Evolutionary conservation across 805 yeast genomes (phyloP), one percentile per base, ranked within the genome.

Genomic region (Candida jianshihensis): DNA sequence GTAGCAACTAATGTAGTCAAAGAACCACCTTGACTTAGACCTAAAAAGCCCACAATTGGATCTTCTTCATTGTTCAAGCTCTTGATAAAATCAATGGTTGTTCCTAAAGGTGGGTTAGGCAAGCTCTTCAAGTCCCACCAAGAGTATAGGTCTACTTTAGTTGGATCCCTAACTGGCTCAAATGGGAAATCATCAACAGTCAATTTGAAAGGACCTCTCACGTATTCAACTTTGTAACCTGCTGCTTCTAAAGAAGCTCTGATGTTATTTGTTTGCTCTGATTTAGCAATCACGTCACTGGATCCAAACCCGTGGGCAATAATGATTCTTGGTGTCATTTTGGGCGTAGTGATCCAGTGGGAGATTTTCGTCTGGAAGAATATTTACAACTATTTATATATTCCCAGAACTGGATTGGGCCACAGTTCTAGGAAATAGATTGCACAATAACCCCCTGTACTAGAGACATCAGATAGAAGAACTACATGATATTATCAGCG

Each of bases 141-240:
- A 8, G 43, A 29, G 31, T 36, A 40, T 4, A 36, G 30, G 5
- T 32, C 43, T 19, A 30, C 27, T 11, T 24, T 24, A 13, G 24
- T 25, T 20, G 30, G 32, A 15, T 37, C 40, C 17, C 37, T 74
- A 41, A 71, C 71, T 4, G 40, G 35, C 3, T 25, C 22, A 7
- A 25, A 17, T 19, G 90, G 89, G 37, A 85, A 64, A 46, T 85
- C 94, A 1, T 79, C 70, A 1, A 80, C 71, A 1, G 73, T 63
- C 15, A 84, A 63, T 34, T 66, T 63, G n/a, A 72, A 51, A 1
- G 95, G 94, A 2, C 80, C 96, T 41, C 82, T 77, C 24, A 87
- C 65, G 53, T 79, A 88, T 10, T 70, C 66, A 6, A 82, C 66
- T 43, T 80, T 84, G 49, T 74, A 79, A 11, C 85, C 80, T 7